These are phyloP conservation scores for Starmerella apis DNA, from an alignment of 805 yeast species.

Conservation along the genomic window DNA sequence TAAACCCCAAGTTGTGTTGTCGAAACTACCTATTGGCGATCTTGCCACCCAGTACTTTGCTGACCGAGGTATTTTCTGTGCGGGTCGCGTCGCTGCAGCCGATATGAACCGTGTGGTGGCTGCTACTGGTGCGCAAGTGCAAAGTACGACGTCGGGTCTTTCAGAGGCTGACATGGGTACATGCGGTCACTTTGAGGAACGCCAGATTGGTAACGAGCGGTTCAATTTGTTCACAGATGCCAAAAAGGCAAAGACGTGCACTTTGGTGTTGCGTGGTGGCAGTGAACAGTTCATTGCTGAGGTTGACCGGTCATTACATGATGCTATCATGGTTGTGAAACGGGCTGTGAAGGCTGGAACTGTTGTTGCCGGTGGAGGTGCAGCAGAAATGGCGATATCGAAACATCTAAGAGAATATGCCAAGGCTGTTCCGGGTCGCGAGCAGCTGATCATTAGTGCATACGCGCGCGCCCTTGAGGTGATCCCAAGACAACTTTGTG, in stretches of 20 bases:
- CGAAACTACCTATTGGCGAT: constrained; percentile 95
- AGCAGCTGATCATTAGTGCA: constrained; percentile 83
- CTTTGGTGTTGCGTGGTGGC: constrained; percentile 89
- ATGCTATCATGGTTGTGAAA: constrained; percentile 96
- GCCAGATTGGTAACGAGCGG: constrained; percentile 92
- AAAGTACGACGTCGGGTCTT: constrained; percentile 56
- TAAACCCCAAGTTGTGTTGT: constrained; percentile 87
- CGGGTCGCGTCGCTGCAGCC: constrained; percentile 82
- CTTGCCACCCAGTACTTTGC: constrained; percentile 98
- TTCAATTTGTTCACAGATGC: constrained; percentile 89
- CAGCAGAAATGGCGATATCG: constrained; percentile 94
- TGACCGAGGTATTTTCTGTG: constrained; percentile 91
- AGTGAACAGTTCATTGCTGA: constrained; percentile 97
- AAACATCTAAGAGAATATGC: constrained; percentile 78
- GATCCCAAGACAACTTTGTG: constrained; percentile 94
- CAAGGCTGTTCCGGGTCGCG: constrained; percentile 85
- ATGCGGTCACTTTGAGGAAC: constrained; percentile 78
- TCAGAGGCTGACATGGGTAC: constrained; percentile 66
- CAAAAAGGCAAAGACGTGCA: constrained; percentile 85
- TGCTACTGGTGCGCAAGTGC: constrained; percentile 90
- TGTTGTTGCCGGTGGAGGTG: constrained; percentile 98
- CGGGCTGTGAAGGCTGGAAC: constrained; percentile 78
- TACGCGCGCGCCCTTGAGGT: constrained; percentile 92
- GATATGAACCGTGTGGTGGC: constrained; percentile 86
- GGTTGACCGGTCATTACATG: constrained; percentile 94